These are phyloP conservation scores for Zygoascus meyerae DNA, from an alignment of 1,139 yeast genomes.

Conservation along the genomic window DNA sequence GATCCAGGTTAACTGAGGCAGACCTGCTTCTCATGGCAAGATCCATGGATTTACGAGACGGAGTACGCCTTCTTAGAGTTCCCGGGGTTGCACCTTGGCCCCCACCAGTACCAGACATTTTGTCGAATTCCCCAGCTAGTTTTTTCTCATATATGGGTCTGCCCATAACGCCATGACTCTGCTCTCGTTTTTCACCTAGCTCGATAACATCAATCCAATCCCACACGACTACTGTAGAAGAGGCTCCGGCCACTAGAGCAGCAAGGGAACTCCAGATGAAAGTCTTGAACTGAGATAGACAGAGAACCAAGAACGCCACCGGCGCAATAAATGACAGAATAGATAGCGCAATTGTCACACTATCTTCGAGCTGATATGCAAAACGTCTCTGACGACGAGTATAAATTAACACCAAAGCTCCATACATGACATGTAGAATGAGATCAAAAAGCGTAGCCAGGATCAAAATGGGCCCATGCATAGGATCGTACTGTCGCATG, in stretches of 20 bases:
- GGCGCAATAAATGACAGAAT: constrained; percentile 57
- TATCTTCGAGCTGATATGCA: constrained; percentile 46
- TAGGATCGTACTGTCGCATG: constrained; percentile 6
- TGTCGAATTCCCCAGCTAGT: constrained; percentile 13
- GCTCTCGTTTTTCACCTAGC: constrained; percentile 55
- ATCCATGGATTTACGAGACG: constrained; percentile 1
- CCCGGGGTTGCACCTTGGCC: constrained; percentile 8
- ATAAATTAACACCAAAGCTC: constrained; percentile 59
- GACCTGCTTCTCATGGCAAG: not conserved
- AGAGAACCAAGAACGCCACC: constrained; percentile 60
- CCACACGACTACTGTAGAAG: constrained; percentile 68
- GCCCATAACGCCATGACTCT: constrained; percentile 75
- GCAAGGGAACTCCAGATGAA: constrained; percentile 73
- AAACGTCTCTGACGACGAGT: constrained; percentile 51
- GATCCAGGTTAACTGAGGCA: not conserved
- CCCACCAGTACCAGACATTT: constrained; percentile 12
- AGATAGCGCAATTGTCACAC: constrained; percentile 55
- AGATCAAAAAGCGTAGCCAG: constrained; percentile 71
- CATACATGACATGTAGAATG: constrained; percentile 65
- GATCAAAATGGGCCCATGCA: constrained; percentile 33
- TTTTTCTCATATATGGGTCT: constrained; percentile 33
- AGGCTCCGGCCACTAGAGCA: constrained; percentile 47
- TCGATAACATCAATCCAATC: constrained; percentile 81
- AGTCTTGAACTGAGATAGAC: constrained; percentile 71
- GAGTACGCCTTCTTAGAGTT: not conserved